phyloP scores from a whole-genome alignment of 768 basidiomycete species.

The Amanita rubescens region DNA sequence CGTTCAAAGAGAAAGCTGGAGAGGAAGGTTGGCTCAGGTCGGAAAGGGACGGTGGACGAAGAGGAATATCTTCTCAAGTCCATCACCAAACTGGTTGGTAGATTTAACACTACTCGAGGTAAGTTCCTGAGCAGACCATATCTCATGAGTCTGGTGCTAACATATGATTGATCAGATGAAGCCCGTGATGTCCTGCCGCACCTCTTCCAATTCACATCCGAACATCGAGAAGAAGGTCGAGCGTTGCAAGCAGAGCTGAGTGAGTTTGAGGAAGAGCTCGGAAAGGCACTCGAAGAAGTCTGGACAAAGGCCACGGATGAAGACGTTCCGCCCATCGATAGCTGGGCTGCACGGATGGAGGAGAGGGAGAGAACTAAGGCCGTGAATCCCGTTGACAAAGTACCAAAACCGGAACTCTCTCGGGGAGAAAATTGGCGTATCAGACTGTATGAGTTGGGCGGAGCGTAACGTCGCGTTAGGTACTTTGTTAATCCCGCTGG shows the following conservation, averaged over 20 bases:
- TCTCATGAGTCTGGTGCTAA: background rate
- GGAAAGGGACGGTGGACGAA: constrained; percentile 94
- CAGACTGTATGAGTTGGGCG: constrained; percentile 28
- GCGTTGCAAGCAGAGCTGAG: constrained; percentile 54
- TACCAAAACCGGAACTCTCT: constrained; percentile 41
- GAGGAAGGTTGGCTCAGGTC: constrained; percentile 79
- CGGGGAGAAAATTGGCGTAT: constrained; percentile 35
- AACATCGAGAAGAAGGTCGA: constrained; percentile 61
- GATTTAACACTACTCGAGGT: constrained; percentile 63
- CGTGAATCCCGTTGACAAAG: constrained; percentile 43
- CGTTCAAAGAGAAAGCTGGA: constrained; percentile 82
- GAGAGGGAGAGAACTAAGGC: constrained; percentile 40
- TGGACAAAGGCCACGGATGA: constrained; percentile 46
- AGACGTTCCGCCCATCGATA: constrained; percentile 25
- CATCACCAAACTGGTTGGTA: constrained; percentile 62
- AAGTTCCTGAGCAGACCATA: constrained; percentile 12
- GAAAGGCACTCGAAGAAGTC: constrained; percentile 51
- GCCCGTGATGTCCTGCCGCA: constrained; percentile 64
- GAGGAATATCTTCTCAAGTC: constrained; percentile 90
- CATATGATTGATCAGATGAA: constrained; percentile 45
- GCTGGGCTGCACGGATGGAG: constrained; percentile 49
- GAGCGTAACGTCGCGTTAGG: background rate
- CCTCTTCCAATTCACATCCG: constrained; percentile 58
- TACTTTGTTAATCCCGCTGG: too few relatives aligned
- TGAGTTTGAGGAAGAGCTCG: constrained; percentile 50